A percentile compares a stretch with the other conserved stretches of the same genome.
Conservation (phyloP, 768 basidiomycete species). For the Lactarius pseudohatsudake region DNA sequence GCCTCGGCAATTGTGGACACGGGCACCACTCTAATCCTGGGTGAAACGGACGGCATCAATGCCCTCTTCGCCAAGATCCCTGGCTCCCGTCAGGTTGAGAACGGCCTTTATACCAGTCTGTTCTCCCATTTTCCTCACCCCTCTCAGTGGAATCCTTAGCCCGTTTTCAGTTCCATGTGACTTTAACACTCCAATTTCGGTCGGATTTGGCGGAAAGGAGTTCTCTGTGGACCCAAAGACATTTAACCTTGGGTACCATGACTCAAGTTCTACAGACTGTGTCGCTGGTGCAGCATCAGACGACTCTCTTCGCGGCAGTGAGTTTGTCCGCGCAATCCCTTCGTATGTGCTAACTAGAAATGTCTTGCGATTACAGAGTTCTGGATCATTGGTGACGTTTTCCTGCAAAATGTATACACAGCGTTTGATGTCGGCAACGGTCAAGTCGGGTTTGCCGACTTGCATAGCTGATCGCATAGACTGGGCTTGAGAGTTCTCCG, state of each 20-base stretch:
- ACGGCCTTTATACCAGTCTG: conserved; percentile 8
- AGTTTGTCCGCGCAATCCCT: not conserved
- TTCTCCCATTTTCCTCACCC: not conserved
- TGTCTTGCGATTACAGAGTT: not conserved
- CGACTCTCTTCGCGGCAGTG: conserved; percentile 10
- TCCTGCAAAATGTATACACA: conserved; percentile 16
- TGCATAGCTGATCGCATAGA: conserved; percentile 1
- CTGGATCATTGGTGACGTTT: conserved; percentile 17
- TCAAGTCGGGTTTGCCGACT: conserved; percentile 24
- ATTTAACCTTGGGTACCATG: conserved; percentile 36
- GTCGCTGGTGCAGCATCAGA: conserved; percentile 25
- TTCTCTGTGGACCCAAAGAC: conserved; percentile 33
- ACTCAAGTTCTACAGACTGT: conserved; percentile 27
- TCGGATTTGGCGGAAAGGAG: conserved; percentile 35
- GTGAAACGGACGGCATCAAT: conserved; percentile 18
- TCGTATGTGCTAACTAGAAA: not conserved
- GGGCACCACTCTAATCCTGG: conserved; percentile 32
- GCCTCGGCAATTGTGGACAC: conserved; percentile 27
- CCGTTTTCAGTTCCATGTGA: conserved; percentile 31
- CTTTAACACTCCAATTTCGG: conserved; percentile 29
- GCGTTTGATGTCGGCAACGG: conserved; percentile 22
- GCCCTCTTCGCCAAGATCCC: conserved; percentile 23
- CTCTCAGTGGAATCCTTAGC: not conserved
- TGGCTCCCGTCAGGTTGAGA: conserved; percentile 7
- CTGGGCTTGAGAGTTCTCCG: not conserved